Base-by-base conservation (phyloP, 73 alveolate genomes). In the Durusdinium trenchii region DNA sequence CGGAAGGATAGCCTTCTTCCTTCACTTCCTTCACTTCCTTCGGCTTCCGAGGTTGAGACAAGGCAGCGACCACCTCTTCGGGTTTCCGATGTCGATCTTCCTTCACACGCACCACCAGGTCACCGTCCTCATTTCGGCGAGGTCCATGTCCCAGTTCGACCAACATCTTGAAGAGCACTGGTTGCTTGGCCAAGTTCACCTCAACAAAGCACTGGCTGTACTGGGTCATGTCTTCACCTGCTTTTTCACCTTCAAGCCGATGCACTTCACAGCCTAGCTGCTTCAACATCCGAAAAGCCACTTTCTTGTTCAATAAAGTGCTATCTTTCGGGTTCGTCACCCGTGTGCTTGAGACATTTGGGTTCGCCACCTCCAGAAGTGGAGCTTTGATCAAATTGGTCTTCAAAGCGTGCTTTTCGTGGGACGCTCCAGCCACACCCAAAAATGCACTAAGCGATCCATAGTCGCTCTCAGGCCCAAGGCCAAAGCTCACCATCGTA, bases 131-230 rank as follows among this genome's bases (percentile, higher is more conserved):
- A 10, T 32, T 48, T 46, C 86, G 47, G 43, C 73, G 52, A 0
- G 96, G 96, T 42, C 48, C 96, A n/a, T 89, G 96, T 85, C 96
- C 96, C 73, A 89, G 60, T 38, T 89, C 96, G 40, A 89, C 96
- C 48, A 89, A 48, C 94, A 84, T 89, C 86, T 89, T 89, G 81
- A 89, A 89, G 32, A 89, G 86, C 26, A 89, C 96, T 5, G 96
- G 96, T 86, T 89, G 96, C 26, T 48, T 42, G 54, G 62, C 83
- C 35, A 89, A 60, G 46, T 71, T 48, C 46, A 89, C 96, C 86
- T 89, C 86, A 9, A 89, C 96, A 36, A 61, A 89, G 82, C 82
- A 40, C 45, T 57, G 61, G 26, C 50, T 52, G 20, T n/a, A 75
- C 35, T 16, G 75, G 23, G 30, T 36, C 69, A 32, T 45, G 46